phyloP scores from a whole-genome alignment of 805 yeast genomes.

The Metschnikowia santaceciliae region DNA sequence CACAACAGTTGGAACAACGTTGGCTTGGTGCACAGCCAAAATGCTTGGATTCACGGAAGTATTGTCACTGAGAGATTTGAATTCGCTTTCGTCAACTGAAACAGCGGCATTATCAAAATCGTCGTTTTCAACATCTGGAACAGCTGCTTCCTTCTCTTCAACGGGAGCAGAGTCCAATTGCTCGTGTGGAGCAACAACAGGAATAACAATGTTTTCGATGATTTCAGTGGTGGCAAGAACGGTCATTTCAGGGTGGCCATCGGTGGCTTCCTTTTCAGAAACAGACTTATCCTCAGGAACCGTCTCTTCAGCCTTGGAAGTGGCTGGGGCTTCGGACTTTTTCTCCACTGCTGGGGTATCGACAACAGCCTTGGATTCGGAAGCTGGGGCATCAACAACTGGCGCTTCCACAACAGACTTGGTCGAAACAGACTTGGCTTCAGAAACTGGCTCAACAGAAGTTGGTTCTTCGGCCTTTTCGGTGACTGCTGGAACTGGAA shows the following conservation, averaged over 20 bases:
- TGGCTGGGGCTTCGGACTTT: background rate
- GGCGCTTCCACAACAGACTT: background rate
- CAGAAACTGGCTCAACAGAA: background rate
- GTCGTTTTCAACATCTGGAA: background rate
- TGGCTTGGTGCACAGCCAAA: constrained; percentile 7
- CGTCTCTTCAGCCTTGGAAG: background rate
- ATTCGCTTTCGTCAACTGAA: background rate
- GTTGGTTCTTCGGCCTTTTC: background rate
- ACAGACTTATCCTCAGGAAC: background rate
- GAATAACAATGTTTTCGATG: background rate
- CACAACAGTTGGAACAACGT: constrained; percentile 6
- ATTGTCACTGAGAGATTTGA: background rate
- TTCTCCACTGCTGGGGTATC: background rate
- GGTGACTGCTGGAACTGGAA: background rate
- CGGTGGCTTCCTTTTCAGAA: background rate
- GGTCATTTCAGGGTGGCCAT: background rate
- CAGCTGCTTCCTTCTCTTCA: background rate
- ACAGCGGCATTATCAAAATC: background rate
- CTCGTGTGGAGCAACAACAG: background rate
- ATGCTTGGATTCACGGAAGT: constrained; percentile 2
- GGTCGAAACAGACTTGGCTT: no score
- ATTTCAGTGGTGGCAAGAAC: background rate
- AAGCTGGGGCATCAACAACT: background rate
- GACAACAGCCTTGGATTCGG: no score
- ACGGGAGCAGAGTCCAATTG: background rate